Evolutionary conservation across 768 basidiomycete species (phyloP).

Genomic region (Leccinum boreale): DNA sequence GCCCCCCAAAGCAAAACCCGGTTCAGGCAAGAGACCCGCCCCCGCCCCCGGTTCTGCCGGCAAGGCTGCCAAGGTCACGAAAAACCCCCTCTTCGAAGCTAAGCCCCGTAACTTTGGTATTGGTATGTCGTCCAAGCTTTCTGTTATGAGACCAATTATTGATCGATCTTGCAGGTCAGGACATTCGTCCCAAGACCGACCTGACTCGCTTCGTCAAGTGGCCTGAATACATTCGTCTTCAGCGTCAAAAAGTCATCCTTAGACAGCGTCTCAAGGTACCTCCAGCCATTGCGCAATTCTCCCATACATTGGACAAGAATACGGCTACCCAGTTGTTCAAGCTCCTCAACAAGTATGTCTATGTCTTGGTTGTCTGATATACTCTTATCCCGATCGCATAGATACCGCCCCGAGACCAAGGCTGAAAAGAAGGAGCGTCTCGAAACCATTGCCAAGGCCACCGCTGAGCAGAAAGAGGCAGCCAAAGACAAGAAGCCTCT

Average conservation of each 20-base stretch:
- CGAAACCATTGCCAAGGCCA: conserved; percentile 67
- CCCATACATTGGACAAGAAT: conserved; percentile 98
- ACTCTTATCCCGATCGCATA: conserved; percentile 5
- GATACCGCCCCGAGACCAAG: conserved; percentile 88
- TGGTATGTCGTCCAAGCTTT: conserved; percentile 48
- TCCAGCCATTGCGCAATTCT: conserved; percentile 96
- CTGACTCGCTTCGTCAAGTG: conserved; percentile 98
- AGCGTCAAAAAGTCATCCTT: conserved; percentile 98
- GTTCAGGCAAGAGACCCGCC: conserved; percentile 81
- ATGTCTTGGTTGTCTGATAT: background rate
- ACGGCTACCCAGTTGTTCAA: conserved; percentile 98
- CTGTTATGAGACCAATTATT: background rate
- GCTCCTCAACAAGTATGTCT: conserved; percentile 81
- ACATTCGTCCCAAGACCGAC: conserved; percentile 86
- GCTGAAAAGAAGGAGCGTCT: conserved; percentile 97
- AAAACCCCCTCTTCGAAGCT: conserved; percentile 96
- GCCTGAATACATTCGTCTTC: conserved; percentile 98
- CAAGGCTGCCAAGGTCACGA: conserved; percentile 71
- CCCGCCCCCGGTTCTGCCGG: conserved; percentile 78
- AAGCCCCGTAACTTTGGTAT: conserved; percentile 92
- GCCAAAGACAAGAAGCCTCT: conserved; percentile 90
- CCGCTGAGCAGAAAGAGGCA: conserved; percentile 76
- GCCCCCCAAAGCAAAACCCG: conserved; percentile 68
- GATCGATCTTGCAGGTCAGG: conserved; percentile 64
- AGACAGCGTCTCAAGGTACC: conserved; percentile 98